Conservation (phyloP, 345 rosid genomes). For the Erysimum cheiranthoides region DNA sequence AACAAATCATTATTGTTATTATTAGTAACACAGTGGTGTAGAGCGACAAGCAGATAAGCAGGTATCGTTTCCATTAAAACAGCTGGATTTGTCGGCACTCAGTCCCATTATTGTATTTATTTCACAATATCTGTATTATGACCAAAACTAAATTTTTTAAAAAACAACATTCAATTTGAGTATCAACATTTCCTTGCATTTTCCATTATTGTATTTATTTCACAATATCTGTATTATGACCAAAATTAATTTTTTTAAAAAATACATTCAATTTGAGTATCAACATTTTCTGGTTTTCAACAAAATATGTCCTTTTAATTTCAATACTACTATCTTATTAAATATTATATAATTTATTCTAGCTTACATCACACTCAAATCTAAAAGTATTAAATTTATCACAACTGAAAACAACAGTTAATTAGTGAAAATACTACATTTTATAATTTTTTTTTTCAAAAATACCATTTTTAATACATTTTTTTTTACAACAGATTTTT, state of each 20-base stretch:
- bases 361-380: no score
- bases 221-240: conserved; percentile 20
- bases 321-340: background rate
- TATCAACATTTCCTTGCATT: no score
- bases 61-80: conserved; percentile 38
- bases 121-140: conserved; percentile 21
- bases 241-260: background rate
- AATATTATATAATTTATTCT: background rate
- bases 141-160: background rate
- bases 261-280: no score
- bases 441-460: no score
- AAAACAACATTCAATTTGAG: no score
- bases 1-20: conserved; percentile 21
- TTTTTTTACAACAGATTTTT: background rate
- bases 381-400: background rate
- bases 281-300: background rate
- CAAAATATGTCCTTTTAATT: background rate
- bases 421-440: background rate
- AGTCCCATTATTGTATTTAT: conserved; percentile 26
- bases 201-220: conserved; percentile 19
- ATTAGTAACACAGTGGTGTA: conserved; percentile 28
- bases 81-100: conserved; percentile 48
- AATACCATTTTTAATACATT: background rate
- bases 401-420: background rate
- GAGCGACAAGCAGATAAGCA: conserved; percentile 36